Conservation (phyloP, 768 basidiomycete species). For the Porphyrellus cyaneotinctus region DNA sequence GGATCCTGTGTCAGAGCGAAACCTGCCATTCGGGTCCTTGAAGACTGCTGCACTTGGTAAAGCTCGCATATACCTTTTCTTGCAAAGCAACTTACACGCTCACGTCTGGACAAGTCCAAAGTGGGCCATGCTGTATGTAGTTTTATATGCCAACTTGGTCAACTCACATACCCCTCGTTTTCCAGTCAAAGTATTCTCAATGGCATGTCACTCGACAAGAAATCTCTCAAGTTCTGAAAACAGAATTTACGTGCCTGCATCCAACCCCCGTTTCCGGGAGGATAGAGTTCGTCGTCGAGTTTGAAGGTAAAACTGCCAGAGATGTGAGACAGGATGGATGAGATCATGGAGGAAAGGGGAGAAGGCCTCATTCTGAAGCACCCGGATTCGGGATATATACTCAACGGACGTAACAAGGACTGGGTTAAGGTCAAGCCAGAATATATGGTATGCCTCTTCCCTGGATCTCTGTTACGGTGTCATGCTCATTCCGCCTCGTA, state of each 20-base stretch:
- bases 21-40: slow-evolving; percentile 88
- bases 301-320: slow-evolving; percentile 69
- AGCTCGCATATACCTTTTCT: slow-evolving; percentile 7
- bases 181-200: slow-evolving; percentile 93
- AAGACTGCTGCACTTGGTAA: slow-evolving; percentile 88
- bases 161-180: background rate
- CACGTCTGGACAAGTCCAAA: slow-evolving; percentile 58
- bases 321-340: slow-evolving; percentile 83
- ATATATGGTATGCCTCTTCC: slow-evolving; percentile 58
- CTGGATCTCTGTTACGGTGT: background rate
- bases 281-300: slow-evolving; percentile 73
- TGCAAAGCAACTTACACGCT: background rate
- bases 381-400: slow-evolving; percentile 68
- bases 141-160: background rate
- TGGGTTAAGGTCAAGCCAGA: slow-evolving; percentile 97
- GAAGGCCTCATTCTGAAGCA: slow-evolving; percentile 95
- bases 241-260: slow-evolving; percentile 68
- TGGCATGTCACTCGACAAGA: slow-evolving; percentile 70
- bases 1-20: slow-evolving; percentile 86
- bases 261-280: slow-evolving; percentile 68
- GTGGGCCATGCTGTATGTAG: slow-evolving; percentile 82
- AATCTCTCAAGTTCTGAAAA: slow-evolving; percentile 72
- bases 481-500: background rate
- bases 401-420: slow-evolving; percentile 84
- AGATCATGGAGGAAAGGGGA: slow-evolving; percentile 78